A percentile compares a stretch with the other conserved stretches of the same genome.
These are phyloP conservation scores for Aspergillus ustus DNA, from an alignment of 2,329 filamentous ascomycete species.

Conservation along the genomic window DNA sequence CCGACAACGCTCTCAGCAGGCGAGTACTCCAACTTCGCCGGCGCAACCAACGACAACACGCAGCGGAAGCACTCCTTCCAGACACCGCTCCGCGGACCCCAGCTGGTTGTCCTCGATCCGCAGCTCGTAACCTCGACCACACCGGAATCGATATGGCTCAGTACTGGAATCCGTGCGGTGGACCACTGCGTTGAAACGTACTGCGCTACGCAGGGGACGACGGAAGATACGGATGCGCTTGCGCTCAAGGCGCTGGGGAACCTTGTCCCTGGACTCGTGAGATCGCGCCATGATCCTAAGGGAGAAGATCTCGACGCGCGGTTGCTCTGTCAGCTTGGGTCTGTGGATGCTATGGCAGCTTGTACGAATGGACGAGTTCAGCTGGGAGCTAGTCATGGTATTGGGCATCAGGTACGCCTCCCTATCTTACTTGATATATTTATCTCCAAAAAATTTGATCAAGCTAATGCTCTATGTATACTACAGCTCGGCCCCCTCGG, in stretches of 20 bases:
- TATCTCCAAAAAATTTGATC: not conserved
- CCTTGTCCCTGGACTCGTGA: constrained; percentile 51
- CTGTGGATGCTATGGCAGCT: constrained; percentile 58
- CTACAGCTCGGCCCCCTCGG: constrained; percentile 56
- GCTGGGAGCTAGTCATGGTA: constrained; percentile 57
- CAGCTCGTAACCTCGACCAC: constrained; percentile 58
- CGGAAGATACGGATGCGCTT: constrained; percentile 40
- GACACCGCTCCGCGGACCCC: constrained; percentile 47
- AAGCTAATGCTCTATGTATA: too few species aligned
- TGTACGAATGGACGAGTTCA: constrained; percentile 44
- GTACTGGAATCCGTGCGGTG: constrained; percentile 60
- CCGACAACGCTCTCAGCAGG: constrained; percentile 50
- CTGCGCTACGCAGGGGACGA: constrained; percentile 47
- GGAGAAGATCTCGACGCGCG: constrained; percentile 47
- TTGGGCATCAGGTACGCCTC: constrained; percentile 54
- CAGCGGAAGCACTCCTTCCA: constrained; percentile 44
- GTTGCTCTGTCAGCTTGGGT: constrained; percentile 55
- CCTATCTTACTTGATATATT: not conserved
- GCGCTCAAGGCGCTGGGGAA: constrained; percentile 46
- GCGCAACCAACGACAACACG: constrained; percentile 43
- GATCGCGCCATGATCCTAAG: constrained; percentile 41
- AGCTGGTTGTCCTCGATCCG: constrained; percentile 63
- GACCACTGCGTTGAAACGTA: constrained; percentile 64
- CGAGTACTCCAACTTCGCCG: constrained; percentile 48
- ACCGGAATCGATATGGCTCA: constrained; percentile 51